A percentile compares a stretch with the other conserved stretches of the same genome.
Evolutionary conservation across 495 filamentous ascomycete genomes (phyloP).

Genomic region (Aspergillus heteromorphus): DNA sequence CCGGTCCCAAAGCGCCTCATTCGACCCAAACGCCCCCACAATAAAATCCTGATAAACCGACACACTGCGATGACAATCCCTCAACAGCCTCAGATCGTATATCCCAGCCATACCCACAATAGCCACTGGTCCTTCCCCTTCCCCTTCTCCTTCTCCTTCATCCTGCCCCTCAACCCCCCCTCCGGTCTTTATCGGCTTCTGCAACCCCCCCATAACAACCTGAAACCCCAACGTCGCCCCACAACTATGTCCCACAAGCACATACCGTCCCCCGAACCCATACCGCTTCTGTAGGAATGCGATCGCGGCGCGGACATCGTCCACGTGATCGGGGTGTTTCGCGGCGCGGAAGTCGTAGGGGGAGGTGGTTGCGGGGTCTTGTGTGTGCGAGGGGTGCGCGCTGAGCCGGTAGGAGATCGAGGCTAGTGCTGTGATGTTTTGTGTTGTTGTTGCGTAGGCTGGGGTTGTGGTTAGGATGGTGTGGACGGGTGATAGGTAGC

Average conservation of each 20-base stretch:
- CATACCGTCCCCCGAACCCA: constrained; percentile 44
- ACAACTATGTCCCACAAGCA: constrained; percentile 72
- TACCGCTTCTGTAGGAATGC: constrained; percentile 54
- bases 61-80: constrained; percentile 41
- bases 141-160: not conserved
- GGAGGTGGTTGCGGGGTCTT: constrained; percentile 36
- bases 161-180: not conserved
- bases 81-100: constrained; percentile 56
- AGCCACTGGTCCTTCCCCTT: constrained; percentile 29
- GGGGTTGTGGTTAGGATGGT: constrained; percentile 35
- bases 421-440: constrained; percentile 56
- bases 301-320: constrained; percentile 62
- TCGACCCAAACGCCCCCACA: constrained; percentile 56
- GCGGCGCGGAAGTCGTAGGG: constrained; percentile 40
- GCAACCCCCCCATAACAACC: constrained; percentile 43
- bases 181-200: not conserved
- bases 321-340: constrained; percentile 67
- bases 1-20: constrained; percentile 45
- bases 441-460: constrained; percentile 7
- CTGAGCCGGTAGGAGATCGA: constrained; percentile 79
- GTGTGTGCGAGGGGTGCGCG: constrained; percentile 58
- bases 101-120: constrained; percentile 61
- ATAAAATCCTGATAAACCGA: constrained; percentile 54
- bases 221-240: constrained; percentile 74
- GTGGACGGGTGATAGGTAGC: constrained; percentile 43